Base-by-base conservation (phyloP, 352 stramenopile genomes). In the Phytopythium oedochilum region DNA sequence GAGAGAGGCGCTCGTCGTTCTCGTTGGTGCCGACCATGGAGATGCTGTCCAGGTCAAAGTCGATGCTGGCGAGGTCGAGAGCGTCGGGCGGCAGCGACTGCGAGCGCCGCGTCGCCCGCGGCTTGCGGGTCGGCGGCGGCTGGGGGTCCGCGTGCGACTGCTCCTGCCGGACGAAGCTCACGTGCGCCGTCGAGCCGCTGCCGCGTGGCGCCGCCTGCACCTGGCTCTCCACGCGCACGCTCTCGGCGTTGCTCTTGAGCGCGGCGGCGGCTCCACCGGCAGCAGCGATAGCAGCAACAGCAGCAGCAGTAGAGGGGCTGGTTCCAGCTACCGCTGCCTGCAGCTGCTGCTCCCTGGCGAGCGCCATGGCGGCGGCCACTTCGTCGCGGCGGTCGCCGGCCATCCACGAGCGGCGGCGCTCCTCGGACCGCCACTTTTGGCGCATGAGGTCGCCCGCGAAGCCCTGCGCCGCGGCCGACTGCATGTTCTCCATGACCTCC, bases 41-140 rank as follows among this genome's bases (percentile, higher is more conserved):
- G n/a, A 94, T 77, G 62, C 82, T 92, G 63, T 94, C 84, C 22
- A 94, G 64, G 51, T 94, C 84, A 56, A 88, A 92, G 57, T 94
- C 84, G 18, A 78, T 47, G 22, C 54, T 67, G 5, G 75, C 71
- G 25, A 81, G 61, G 42, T 88, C 75, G 31, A 88, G 63, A 12
- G 71, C 76, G 10, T 89, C 81, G 0, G 63, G 53, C 5, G 77
- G 78, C 40, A 92, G 62, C 43, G 79, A 88, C 32, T 86, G 73
- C 34, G 87, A 69, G 20, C 79, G 73, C 32, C 77, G 74, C 49
- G 78, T 42, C 25, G 56, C 44, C 28, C 75, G 70, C 38, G 58
- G 54, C 38, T 63, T 60, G 39, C 58, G 46, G 36, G 48, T 60
- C 40, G 59, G 64, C 52, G 64, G 71, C 32, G 61, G 64, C 15